Evolutionary conservation across 345 rosid species (phyloP), one percentile per base, ranked within the genome.

Genomic region (Citrus mangshanensis): DNA sequence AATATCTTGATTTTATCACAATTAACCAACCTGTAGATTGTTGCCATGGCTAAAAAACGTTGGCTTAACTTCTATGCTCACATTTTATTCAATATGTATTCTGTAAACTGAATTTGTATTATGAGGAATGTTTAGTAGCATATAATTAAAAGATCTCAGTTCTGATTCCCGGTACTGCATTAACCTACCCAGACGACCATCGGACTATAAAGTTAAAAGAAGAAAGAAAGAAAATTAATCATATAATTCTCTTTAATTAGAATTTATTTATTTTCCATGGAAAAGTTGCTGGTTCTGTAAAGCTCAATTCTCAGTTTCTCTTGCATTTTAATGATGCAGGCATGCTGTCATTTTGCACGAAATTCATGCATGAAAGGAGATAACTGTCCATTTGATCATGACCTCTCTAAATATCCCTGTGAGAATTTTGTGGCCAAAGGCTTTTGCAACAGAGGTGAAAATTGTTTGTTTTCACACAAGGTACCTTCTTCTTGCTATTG

Each of bases 351-450:
- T 87, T 96, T 91, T 89, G 95, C 94, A 21, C 94, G 93, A 6
- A 84, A 87, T 68, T 82, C 92, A 25, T 94, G 99, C 85, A 89
- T 94, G 97, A 94, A 94, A 86, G 98, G 97, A 75, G 95, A 91
- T 24, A 85, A 89, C 56, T 96, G 98, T 83, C 98, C 97, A 55
- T 93, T 84, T 85, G 99, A 96, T 79, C 99, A 96, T 77, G 84
- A 90, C 56, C 98, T 96, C 71, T 89, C 89, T 80, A 96, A 91
- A 79, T 94, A 96, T 82, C 91, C 95, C 54, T 96, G 97, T 85
- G 79, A 37, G 59, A 94, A 86, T 78, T 89, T 82, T 70, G 68
- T 27, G 6, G 76, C 89, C 63, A 87, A 82, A 38, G 94, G 97
- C 78, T 84, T 63, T 83, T 96, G 99, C 86, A 77, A 73, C 84